Conservation (phyloP, 371 early-diverging fungal genomes). For the Lichtheimia ramosa region DNA sequence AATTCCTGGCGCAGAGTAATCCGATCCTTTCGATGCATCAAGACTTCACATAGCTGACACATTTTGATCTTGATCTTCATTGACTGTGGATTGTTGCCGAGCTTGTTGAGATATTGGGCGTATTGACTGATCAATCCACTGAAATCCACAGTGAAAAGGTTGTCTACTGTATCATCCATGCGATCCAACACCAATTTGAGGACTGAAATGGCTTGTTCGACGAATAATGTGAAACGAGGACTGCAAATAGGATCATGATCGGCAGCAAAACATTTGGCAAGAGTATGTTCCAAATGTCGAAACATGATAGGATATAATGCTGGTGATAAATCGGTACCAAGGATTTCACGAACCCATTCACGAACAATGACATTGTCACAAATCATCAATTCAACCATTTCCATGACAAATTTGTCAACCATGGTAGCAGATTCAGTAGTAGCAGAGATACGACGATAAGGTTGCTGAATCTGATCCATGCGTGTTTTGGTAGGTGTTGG, state of each 20-base stretch:
- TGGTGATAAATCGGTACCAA: conserved; percentile 84
- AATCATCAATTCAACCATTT: conserved; percentile 83
- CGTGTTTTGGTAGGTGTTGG: conserved; percentile 5
- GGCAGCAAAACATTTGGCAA: conserved; percentile 75
- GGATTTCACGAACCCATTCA: conserved; percentile 88
- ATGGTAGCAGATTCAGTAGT: conserved; percentile 57
- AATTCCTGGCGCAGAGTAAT: conserved; percentile 87
- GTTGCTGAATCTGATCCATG: conserved; percentile 3
- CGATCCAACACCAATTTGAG: conserved; percentile 84
- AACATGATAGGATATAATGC: conserved; percentile 86
- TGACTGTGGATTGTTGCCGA: conserved; percentile 62
- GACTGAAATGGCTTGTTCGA: conserved; percentile 87
- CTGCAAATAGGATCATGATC: conserved; percentile 76
- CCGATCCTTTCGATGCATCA: conserved; percentile 80
- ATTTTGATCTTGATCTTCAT: conserved; percentile 83
- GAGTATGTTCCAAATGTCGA: conserved; percentile 74
- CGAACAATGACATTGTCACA: conserved; percentile 85
- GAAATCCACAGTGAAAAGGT: conserved; percentile 77
- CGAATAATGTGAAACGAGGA: conserved; percentile 83
- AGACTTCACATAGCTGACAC: conserved; percentile 81
- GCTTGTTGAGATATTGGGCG: conserved; percentile 79
- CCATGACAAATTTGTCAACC: conserved; percentile 82
- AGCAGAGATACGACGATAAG: conserved; percentile 33
- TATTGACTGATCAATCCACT: conserved; percentile 77
- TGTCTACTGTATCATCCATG: conserved; percentile 68